Base-by-base conservation (phyloP, 805 yeast species). In the Myxozyma mucilagina region DNA sequence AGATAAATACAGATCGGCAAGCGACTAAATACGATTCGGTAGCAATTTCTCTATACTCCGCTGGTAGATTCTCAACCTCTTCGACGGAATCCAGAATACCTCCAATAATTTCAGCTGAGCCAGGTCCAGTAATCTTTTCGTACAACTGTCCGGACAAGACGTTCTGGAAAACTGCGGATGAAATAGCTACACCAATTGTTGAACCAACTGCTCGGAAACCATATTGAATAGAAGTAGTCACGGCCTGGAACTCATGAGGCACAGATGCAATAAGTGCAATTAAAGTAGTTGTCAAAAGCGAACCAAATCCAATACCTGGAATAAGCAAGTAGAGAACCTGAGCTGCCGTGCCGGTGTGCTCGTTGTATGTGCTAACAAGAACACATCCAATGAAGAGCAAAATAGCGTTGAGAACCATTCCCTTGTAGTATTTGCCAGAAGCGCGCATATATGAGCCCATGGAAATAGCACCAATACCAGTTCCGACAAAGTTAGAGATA, bases 141-240 rank as follows among this genome's bases (percentile, higher is more conserved):
- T 48, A 64, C 39, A 82, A 71, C 35, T 70, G 61, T 14, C 60
- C 36, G 10, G 67, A 64, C 56, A 87, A 76, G 9, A 77, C 70
- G 53, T 77, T 77, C 69, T 84, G 87, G 75, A 87, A 87, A 32
- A 87, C 76, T 2, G 90, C 85, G 20, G 87, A 80, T 0, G 89
- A 85, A 11, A 85, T 67, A 1, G 92, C 78, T 14, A 90, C 91
- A 42, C 96, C 96, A 52, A 89, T 74, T 0, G 94, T 87, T n/a
- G 93, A 87, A 0, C 96, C 96, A 0, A 91, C 86, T 9, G 93
- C 86, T 69, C 96, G 80, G 77, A 88, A 90, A 0, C 92, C 91
- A 72, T 92, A 91, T 70, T 90, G 96, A 60, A 92, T 88, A 0
- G 96, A 89, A 0, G 97, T 91, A 1, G 93, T 87, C 20, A 90